Base-by-base conservation (phyloP, 495 filamentous ascomycete species). In the Trichoderma virens region DNA sequence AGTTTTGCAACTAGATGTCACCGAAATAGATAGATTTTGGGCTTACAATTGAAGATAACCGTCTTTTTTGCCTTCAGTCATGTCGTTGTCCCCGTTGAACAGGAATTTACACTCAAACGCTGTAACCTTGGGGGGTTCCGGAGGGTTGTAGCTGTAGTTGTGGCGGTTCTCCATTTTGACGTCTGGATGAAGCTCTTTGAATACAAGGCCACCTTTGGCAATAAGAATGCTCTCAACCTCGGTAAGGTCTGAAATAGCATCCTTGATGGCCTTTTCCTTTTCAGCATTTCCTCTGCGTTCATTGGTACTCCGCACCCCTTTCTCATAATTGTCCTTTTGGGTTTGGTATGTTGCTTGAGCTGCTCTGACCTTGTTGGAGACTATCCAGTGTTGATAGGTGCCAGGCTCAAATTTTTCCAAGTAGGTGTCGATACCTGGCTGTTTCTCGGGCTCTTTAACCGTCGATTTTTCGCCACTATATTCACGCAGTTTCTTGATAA, bases 141-240 rank as follows among this genome's bases (percentile, higher is more conserved):
- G n/a, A n/a, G n/a, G n/a, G n/a, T n/a, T n/a, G n/a, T n/a, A n/a
- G n/a, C n/a, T n/a, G n/a, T 83, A 89, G 28, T 64, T 28, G 56
- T n/a, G 6, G 6, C 35, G 43, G 11, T 54, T 59, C 14, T 62
- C 60, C 25, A 67, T 67, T 9, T 73, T 62, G 35, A 75, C 72
- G 1, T 86, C 77, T 0, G 90, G 88, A 71, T 86, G 75, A 23
- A 89, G 72, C 62, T 93, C 81, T 23, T 70, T 59, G 69, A 86
- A 91, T 0, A 83, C 82, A 71, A 90, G 91, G 16, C 83, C 90
- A 0, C 80, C 84, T 43, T 75, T 80, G 14, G 72, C 74, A 5
- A 86, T 35, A 43, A 93, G 71, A 0, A 72, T 67, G 1, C 71
- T 64, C 66, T 88, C 83, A 4, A 89, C 70, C 28, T 78, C 68